These are phyloP conservation scores for Fusarium palustre DNA, from an alignment of 2,329 filamentous ascomycete species.

Conservation along the genomic window DNA sequence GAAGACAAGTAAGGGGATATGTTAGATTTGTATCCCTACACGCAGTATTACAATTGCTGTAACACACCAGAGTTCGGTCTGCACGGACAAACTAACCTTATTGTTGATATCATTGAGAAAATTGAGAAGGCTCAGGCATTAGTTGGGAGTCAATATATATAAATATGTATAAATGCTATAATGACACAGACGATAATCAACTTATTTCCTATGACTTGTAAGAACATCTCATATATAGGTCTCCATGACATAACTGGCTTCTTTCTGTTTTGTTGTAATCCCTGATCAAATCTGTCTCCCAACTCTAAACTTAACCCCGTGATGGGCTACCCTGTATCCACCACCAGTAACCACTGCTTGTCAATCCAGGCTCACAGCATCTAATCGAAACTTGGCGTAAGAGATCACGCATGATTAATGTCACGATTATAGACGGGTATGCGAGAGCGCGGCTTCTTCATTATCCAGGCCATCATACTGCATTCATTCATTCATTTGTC, in stretches of 20 bases:
- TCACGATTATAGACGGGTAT: not conserved
- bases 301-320: too few relatives aligned
- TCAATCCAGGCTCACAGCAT: not conserved
- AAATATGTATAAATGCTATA: not conserved
- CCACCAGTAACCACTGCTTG: too few relatives aligned
- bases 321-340: not conserved
- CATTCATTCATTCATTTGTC: not conserved
- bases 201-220: too few relatives aligned
- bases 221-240: not conserved
- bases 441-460: not conserved
- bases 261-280: not conserved
- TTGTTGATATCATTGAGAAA: too few relatives aligned
- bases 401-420: not conserved
- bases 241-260: not conserved
- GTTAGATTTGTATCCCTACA: conserved; percentile 14
- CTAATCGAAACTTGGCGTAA: too few relatives aligned
- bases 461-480: not conserved
- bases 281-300: not conserved
- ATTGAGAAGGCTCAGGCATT: too few relatives aligned
- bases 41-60: not conserved
- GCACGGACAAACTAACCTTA: too few relatives aligned
- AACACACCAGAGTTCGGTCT: too few relatives aligned
- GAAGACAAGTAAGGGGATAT: too few relatives aligned
- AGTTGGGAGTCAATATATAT: too few relatives aligned
- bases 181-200: not conserved